Evolutionary conservation across 2,329 filamentous ascomycete genomes (phyloP).

Genomic region (Ciborinia camelliae): DNA sequence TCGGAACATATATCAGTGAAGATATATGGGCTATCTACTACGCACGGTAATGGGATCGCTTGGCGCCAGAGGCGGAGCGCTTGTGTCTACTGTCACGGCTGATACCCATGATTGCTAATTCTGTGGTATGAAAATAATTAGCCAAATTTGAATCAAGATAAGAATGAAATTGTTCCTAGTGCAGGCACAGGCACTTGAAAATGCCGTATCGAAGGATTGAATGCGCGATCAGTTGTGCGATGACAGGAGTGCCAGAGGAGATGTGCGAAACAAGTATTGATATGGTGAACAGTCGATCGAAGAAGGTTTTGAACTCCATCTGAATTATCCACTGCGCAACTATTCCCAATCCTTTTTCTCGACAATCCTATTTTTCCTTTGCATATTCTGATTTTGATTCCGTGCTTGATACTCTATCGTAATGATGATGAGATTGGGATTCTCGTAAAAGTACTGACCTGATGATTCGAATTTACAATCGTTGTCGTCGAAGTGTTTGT

Average conservation of each 20-base stretch:
- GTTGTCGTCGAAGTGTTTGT: slow-evolving; percentile 26
- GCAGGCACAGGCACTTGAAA: neutral
- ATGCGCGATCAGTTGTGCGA: slow-evolving; percentile 15
- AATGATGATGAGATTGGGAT: slow-evolving; percentile 2
- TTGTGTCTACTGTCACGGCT: slow-evolving; percentile 99
- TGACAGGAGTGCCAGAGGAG: neutral
- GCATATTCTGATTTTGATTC: slow-evolving; percentile 4
- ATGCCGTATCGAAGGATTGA: neutral
- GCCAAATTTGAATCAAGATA: slow-evolving; percentile 19
- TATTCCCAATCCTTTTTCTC: slow-evolving; percentile 8
- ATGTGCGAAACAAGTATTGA: slow-evolving; percentile 11
- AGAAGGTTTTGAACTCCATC: slow-evolving; percentile 7
- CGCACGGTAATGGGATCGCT: slow-evolving; percentile 88
- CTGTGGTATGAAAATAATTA: slow-evolving; percentile 44
- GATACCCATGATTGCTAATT: slow-evolving; percentile 94
- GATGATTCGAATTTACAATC: slow-evolving; percentile 48
- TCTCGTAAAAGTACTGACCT: slow-evolving; percentile 43
- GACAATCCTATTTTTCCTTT: neutral
- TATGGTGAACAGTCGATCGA: slow-evolving; percentile 9
- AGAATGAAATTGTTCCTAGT: neutral
- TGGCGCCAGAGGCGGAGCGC: slow-evolving; percentile 98
- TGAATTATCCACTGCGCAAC: slow-evolving; percentile 6
- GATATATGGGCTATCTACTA: slow-evolving; percentile 68
- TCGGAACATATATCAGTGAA: slow-evolving; percentile 64
- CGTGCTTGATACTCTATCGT: slow-evolving; percentile 7